Percentiles rank a stretch among this genome's conserved stretches.
Conservation (phyloP, 2,329 filamentous ascomycete genomes). For the Stachybotrys chartarum region DNA sequence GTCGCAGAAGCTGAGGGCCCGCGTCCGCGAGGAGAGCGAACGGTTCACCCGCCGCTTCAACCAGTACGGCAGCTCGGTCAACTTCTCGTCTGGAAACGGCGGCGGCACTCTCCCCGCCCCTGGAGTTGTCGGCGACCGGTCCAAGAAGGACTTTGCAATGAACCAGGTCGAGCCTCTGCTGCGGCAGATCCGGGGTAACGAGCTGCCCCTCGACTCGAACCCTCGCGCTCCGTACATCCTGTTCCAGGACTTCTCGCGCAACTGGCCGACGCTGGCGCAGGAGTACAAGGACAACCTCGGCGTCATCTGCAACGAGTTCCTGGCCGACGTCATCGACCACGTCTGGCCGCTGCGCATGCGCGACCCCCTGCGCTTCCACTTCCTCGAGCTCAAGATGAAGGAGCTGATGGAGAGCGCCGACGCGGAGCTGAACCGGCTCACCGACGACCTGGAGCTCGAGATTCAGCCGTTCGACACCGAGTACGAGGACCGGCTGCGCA, state of each 20-base stretch:
- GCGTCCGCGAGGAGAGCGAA: conserved; percentile 45
- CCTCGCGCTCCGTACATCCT: conserved; percentile 46
- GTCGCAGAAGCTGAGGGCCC: conserved; percentile 42
- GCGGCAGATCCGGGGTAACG: conserved; percentile 43
- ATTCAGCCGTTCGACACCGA: conserved; percentile 47
- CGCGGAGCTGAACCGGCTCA: conserved; percentile 36
- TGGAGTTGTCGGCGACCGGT: conserved; percentile 24
- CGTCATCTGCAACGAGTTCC: conserved; percentile 47
- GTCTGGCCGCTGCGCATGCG: conserved; percentile 45
- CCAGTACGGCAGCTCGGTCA: conserved; percentile 41
- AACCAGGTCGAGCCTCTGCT: conserved; percentile 42
- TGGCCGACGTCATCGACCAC: conserved; percentile 42
- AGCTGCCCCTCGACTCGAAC: conserved; percentile 45
- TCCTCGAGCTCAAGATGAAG: conserved; percentile 41
- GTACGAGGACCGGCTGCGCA: conserved; percentile 42
- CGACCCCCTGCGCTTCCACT: conserved; percentile 39
- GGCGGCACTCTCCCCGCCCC: conserved; percentile 17
- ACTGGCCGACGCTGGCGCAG: conserved; percentile 43
- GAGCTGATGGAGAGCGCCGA: conserved; percentile 38
- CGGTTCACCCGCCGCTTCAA: conserved; percentile 40
- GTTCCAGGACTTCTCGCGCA: conserved; percentile 45
- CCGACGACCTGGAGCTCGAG: conserved; percentile 44
- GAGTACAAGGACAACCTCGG: conserved; percentile 48
- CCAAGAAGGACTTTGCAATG: conserved; percentile 40
- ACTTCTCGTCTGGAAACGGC: conserved; percentile 23